A percentile compares a stretch with the other conserved stretches of the same genome.
phyloP scores from a whole-genome alignment of 768 basidiomycete species.

The Fomitopsis serialis region DNA sequence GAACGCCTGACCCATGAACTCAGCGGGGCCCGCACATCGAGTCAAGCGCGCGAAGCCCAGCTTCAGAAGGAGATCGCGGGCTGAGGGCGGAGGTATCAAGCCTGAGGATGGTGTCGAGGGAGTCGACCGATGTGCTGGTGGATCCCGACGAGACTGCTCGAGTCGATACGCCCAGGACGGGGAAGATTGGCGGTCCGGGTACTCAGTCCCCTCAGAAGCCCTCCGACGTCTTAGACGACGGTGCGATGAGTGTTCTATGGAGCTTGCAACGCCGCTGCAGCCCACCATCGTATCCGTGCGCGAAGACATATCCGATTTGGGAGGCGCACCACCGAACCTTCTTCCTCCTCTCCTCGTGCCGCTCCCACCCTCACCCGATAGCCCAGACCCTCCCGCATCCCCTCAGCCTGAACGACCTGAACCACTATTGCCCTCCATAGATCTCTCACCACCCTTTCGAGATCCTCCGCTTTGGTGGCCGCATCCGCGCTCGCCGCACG shows the following conservation, averaged over 20 bases:
- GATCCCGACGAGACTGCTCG: neutral
- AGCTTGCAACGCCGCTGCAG: conserved; percentile 16
- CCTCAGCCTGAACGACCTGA: neutral
- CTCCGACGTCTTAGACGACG: neutral
- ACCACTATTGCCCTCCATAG: neutral
- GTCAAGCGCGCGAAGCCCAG: neutral
- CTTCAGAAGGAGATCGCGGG: neutral
- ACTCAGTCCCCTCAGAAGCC: neutral
- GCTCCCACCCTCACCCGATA: conserved; percentile 4
- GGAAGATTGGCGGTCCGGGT: neutral
- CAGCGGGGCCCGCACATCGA: neutral
- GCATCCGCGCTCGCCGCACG: neutral
- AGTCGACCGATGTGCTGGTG: neutral
- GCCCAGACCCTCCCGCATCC: neutral
- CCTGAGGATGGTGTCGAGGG: neutral
- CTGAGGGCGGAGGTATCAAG: neutral
- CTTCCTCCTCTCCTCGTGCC: conserved; percentile 2
- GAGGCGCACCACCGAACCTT: neutral
- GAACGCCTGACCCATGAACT: neutral
- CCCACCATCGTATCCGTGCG: conserved; percentile 13
- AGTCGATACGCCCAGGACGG: neutral
- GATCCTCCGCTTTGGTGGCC: conserved; percentile 1
- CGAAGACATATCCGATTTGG: conserved; percentile 2
- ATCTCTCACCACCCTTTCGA: neutral
- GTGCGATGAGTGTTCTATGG: conserved; percentile 15